phyloP scores from a whole-genome alignment of 345 rosid genomes.

The Citrus cavaleriei region DNA sequence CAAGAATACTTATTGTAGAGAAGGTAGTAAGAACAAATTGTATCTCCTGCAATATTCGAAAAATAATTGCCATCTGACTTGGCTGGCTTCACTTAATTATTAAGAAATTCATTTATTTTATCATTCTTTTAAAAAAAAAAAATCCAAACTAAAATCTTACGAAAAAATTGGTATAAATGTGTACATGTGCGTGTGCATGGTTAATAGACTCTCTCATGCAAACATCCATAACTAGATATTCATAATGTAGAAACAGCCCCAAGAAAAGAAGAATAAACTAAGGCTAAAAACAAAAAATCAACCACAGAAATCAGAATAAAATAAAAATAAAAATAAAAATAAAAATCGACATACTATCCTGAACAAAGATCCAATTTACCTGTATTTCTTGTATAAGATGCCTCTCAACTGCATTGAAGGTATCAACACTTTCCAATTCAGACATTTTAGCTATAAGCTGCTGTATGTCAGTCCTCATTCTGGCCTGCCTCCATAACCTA shows the following conservation, averaged over 20 bases:
- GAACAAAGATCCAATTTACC: conserved; percentile 35
- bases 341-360: conserved; percentile 2
- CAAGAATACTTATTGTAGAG: neutral
- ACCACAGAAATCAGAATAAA: neutral
- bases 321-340: neutral
- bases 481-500: conserved; percentile 84
- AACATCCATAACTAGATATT: neutral
- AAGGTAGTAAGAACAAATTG: neutral
- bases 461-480: conserved; percentile 69
- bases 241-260: neutral
- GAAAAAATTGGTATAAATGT: neutral
- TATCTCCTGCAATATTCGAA: neutral
- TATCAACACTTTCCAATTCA: conserved; percentile 87
- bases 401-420: conserved; percentile 86
- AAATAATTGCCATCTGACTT: neutral
- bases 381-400: conserved; percentile 63
- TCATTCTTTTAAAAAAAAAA: neutral
- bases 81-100: neutral
- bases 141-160: neutral
- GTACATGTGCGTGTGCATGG: neutral
- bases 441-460: conserved; percentile 63
- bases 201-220: neutral
- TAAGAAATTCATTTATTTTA: neutral
- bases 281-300: neutral
- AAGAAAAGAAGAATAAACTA: neutral